Conservation (phyloP, 176 grass and related monocot species). For the Zoysia pacifica region DNA sequence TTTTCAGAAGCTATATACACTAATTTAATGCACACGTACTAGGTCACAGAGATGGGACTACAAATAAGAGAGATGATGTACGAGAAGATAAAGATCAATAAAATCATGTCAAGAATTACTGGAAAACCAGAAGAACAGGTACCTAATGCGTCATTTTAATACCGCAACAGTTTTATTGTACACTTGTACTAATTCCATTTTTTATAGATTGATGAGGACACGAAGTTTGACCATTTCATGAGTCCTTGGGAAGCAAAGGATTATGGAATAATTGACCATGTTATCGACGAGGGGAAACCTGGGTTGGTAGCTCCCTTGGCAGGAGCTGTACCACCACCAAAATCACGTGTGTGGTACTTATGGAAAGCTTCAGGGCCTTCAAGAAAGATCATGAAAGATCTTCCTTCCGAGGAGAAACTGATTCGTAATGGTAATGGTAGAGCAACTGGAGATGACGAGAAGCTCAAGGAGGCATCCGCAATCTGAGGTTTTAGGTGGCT, state of each 20-base stretch:
- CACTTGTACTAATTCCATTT: slow-evolving; percentile 28
- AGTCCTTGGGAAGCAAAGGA: slow-evolving; percentile 95
- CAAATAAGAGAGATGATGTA: slow-evolving; percentile 86
- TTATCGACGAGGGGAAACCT: slow-evolving; percentile 79
- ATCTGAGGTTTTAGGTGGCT: slow-evolving; percentile 14
- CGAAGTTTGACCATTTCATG: slow-evolving; percentile 92
- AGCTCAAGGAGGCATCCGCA: slow-evolving; percentile 51
- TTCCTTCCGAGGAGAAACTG: slow-evolving; percentile 71
- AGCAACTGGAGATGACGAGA: slow-evolving; percentile 30
- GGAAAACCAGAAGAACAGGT: slow-evolving; percentile 88
- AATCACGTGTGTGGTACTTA: slow-evolving; percentile 76
- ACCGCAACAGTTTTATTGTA: not conserved
- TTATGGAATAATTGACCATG: slow-evolving; percentile 76
- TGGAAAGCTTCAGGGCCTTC: slow-evolving; percentile 62
- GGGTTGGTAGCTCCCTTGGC: slow-evolving; percentile 82
- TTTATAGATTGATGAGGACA: slow-evolving; percentile 79
- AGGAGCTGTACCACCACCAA: slow-evolving; percentile 65
- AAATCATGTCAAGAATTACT: slow-evolving; percentile 89
- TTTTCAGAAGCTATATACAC: slow-evolving; percentile 6
- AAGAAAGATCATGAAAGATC: slow-evolving; percentile 65
- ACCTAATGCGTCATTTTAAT: slow-evolving; percentile 19
- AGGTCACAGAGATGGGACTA: slow-evolving; percentile 70
- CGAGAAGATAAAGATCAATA: slow-evolving; percentile 88
- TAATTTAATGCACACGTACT: slow-evolving; percentile 25
- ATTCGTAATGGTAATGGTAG: slow-evolving; percentile 42